These are phyloP conservation scores for Phytophthora aleatoria DNA, from an alignment of 352 stramenopile genomes.

Conservation along the genomic window DNA sequence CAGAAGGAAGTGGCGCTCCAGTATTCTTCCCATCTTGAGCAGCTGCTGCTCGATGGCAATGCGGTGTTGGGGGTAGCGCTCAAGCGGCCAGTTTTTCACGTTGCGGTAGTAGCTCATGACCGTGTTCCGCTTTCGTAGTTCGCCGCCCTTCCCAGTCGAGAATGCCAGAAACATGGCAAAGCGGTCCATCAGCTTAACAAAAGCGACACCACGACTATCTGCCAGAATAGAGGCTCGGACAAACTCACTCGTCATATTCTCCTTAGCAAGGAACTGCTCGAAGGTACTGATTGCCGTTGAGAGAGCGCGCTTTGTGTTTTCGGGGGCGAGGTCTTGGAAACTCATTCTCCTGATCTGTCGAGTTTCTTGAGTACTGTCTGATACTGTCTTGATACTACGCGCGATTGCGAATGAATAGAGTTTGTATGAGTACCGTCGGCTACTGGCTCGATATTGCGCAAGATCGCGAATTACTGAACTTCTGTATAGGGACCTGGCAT, in stretches of 20 bases:
- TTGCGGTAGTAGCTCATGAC: slow-evolving; percentile 9
- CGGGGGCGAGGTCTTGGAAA: not conserved
- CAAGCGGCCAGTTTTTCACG: not conserved
- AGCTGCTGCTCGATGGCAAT: not conserved
- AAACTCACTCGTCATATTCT: not conserved
- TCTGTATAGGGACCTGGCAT: not conserved
- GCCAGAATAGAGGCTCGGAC: not conserved
- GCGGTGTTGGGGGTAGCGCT: not conserved
- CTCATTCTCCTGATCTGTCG: not conserved
- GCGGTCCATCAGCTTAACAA: not conserved
- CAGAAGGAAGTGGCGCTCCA: not conserved
- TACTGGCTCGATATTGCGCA: not conserved
- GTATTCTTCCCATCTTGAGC: slow-evolving; percentile 2
- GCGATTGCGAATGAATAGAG: not conserved
- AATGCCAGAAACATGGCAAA: slow-evolving; percentile 1
- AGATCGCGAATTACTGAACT: not conserved
- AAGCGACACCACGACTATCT: not conserved
- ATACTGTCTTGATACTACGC: not conserved
- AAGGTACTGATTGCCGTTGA: not conserved
- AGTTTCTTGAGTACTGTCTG: not conserved
- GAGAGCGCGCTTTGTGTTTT: not conserved
- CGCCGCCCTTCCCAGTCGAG: not conserved
- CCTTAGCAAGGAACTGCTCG: not conserved
- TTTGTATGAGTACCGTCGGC: not conserved
- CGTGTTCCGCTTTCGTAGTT: not conserved